These are phyloP conservation scores for Cyclocybe aegerita DNA, from an alignment of 768 basidiomycete species.

Conservation along the genomic window DNA sequence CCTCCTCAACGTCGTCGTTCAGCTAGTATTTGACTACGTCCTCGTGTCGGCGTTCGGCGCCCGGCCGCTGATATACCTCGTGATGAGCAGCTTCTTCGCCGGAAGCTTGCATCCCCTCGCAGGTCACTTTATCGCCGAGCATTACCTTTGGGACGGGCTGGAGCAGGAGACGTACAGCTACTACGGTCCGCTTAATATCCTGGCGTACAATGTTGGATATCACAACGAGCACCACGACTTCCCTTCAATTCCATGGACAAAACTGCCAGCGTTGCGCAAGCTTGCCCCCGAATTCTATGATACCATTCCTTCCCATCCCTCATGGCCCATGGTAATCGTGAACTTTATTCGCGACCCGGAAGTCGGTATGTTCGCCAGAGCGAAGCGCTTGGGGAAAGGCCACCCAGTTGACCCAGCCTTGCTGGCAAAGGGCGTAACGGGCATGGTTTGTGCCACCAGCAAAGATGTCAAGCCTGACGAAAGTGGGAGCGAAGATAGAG, in stretches of 20 bases:
- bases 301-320: conserved; percentile 79
- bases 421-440: not conserved
- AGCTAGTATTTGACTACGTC: conserved; percentile 72
- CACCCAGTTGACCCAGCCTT: conserved; percentile 3
- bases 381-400: conserved; percentile 64
- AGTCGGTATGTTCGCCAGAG: conserved; percentile 87
- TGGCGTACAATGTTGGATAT: conserved; percentile 98
- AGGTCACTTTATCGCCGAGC: conserved; percentile 97
- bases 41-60: conserved; percentile 48
- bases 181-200: conserved; percentile 85
- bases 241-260: conserved; percentile 94
- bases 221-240: conserved; percentile 99
- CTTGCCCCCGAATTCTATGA: conserved; percentile 95
- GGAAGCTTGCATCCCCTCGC: conserved; percentile 95
- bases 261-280: conserved; percentile 75
- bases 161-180: conserved; percentile 97
- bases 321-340: conserved; percentile 93
- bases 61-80: conserved; percentile 71
- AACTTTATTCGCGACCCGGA: conserved; percentile 92
- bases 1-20: conserved; percentile 65
- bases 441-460: not conserved
- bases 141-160: conserved; percentile 91
- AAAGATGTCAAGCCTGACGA: not conserved
- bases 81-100: conserved; percentile 93
- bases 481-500: not conserved